Evolutionary conservation across 345 rosid species (phyloP), one percentile per base, ranked within the genome.

Genomic region (Salix koriyanagi): DNA sequence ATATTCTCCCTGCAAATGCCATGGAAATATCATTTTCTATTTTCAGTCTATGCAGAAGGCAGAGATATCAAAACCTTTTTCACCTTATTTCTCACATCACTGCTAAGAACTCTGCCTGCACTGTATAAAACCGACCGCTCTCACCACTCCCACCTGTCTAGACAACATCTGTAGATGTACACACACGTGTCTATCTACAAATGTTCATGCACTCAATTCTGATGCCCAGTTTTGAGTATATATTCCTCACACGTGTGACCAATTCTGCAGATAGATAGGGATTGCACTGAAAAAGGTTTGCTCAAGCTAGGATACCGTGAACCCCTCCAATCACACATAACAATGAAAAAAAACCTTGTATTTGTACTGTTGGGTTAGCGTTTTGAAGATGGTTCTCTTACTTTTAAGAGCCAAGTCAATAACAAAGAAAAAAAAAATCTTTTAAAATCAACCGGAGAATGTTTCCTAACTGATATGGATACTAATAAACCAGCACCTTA

Each of bases 201-300:
- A 74, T 61, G 50, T 16, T 82, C 87, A 82, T 81, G 82, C 82
- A 72, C 77, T 66, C 39, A 78, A 44, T 66, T 41, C 70, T 30
- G 46, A 71, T 58, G 69, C 64, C 80, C 82, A 62, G 67, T 71
- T 71, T 76, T 50, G 28, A 8, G 12, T 21, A 52, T 71, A 82
- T 54, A 82, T 86, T 86, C 85, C 73, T 84, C 79, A 48, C 87
- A 84, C 86, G 83, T 71, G 83, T 80, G 85, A 76, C 62, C 4
- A 25, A 73, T 71, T 83, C 84, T 79, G 74, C 39, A 69, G 68
- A 28, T 23, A 39, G 28, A 71, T 61, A 76, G 39, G 32, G 71
- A 66, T 74, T 58, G 62, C 62, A 41, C 74, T 67, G 76, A 75
- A 75, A 34, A 66, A 23, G 42, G 15, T 36, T 72, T 56, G 16